phyloP scores from a whole-genome alignment of 495 filamentous ascomycete genomes.

The Margaritispora aquatica region DNA sequence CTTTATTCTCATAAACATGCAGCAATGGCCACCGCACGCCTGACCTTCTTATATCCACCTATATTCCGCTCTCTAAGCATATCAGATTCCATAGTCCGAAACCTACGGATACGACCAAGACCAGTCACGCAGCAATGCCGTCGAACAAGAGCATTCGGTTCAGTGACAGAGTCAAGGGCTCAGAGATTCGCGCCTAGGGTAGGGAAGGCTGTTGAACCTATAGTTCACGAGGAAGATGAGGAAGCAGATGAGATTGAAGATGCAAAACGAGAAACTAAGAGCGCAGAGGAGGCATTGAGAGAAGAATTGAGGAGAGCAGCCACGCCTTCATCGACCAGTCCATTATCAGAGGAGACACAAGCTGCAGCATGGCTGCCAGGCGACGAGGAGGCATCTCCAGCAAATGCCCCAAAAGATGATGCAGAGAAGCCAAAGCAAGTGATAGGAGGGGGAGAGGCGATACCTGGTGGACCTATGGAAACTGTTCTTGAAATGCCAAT shows the following conservation, averaged over 20 bases:
- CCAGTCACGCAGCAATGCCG: conserved; percentile 4
- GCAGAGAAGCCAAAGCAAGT: background rate
- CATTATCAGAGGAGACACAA: conserved; percentile 21
- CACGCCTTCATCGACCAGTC: conserved; percentile 11
- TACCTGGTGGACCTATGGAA: conserved; percentile 31
- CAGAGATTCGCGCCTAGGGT: conserved; percentile 26
- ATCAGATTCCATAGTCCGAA: conserved; percentile 11
- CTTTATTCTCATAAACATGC: background rate
- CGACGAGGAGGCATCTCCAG: conserved; percentile 1
- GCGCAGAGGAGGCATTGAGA: background rate
- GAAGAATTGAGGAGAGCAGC: conserved; percentile 1
- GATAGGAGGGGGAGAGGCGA: background rate
- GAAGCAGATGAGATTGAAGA: background rate
- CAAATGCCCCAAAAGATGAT: background rate
- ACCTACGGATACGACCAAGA: conserved; percentile 11
- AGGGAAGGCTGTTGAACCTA: conserved; percentile 19
- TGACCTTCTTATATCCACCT: conserved; percentile 72
- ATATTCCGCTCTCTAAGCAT: conserved; percentile 38
- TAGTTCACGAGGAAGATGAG: conserved; percentile 3
- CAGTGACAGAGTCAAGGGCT: conserved; percentile 20
- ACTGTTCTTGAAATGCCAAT: conserved; percentile 23
- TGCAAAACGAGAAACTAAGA: background rate
- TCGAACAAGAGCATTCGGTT: conserved; percentile 25
- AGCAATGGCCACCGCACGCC: conserved; percentile 57
- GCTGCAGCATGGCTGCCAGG: conserved; percentile 16